Conservation (phyloP, 352 stramenopile species). For the Pythium brachiatum region DNA sequence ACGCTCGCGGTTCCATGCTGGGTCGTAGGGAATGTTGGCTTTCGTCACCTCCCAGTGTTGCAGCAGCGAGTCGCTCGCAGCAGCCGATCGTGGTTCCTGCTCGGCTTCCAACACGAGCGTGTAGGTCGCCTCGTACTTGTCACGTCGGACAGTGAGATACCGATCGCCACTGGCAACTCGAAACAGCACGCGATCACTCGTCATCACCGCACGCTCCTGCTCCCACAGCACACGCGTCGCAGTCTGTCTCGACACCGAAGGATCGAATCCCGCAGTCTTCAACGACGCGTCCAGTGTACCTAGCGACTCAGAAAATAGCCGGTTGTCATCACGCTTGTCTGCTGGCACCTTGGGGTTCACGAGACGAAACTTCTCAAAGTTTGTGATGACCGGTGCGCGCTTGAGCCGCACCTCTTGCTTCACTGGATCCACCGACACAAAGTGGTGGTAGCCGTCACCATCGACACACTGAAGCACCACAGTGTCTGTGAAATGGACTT, state of each 20-base stretch:
- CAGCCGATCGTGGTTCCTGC: conserved; percentile 31
- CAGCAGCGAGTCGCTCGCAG: conserved; percentile 39
- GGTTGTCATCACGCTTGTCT: conserved; percentile 24
- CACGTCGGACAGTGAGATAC: conserved; percentile 39
- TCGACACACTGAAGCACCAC: conserved; percentile 76
- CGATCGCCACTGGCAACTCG: conserved; percentile 64
- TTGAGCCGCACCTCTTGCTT: conserved; percentile 63
- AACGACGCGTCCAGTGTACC: conserved; percentile 11
- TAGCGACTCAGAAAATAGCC: conserved; percentile 24
- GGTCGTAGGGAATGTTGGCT: conserved; percentile 82
- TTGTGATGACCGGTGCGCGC: conserved; percentile 73
- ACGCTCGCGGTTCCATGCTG: conserved; percentile 79
- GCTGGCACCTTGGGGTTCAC: conserved; percentile 47
- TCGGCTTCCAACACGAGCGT: conserved; percentile 44
- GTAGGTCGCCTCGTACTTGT: conserved; percentile 31
- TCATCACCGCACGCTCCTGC: conserved; percentile 58
- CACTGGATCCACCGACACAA: conserved; percentile 63
- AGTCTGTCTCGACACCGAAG: not conserved
- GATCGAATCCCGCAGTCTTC: not conserved
- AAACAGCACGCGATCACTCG: conserved; percentile 72
- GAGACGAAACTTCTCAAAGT: conserved; percentile 78
- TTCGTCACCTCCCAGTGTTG: conserved; percentile 87
- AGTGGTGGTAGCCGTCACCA: conserved; percentile 65
- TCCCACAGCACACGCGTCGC: conserved; percentile 36
- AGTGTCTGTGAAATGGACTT: conserved; percentile 72